phyloP scores from a whole-genome alignment of 495 filamentous ascomycete species.

The Trichoderma gamsii region DNA sequence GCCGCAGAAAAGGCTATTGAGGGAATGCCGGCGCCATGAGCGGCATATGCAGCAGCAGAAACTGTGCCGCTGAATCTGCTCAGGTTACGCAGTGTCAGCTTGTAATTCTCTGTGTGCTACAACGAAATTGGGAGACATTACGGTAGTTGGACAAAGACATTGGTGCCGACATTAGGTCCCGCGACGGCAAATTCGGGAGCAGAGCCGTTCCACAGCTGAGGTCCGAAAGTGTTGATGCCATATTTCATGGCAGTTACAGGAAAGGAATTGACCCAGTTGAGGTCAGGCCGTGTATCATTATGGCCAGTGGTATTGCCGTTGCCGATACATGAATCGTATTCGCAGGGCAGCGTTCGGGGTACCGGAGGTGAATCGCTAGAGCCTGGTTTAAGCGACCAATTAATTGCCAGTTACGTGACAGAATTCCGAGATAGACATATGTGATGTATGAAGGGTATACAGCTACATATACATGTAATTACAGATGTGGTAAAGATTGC shows the following conservation, averaged over 20 bases:
- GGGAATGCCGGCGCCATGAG: constrained; percentile 47
- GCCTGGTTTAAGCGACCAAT: constrained; percentile 30
- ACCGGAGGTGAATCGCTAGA: constrained; percentile 46
- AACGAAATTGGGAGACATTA: too few species aligned
- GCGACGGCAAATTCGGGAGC: constrained; percentile 54
- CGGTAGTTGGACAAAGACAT: constrained; percentile 46
- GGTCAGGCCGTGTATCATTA: constrained; percentile 49
- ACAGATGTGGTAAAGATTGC: background rate
- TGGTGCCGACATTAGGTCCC: constrained; percentile 59
- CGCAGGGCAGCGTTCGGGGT: constrained; percentile 40
- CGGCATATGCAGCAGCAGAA: constrained; percentile 54
- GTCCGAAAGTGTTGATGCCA: constrained; percentile 51
- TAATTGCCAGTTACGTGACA: constrained; percentile 7
- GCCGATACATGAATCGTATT: constrained; percentile 54
- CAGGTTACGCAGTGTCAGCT: too few species aligned
- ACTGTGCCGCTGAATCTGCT: constrained; percentile 53
- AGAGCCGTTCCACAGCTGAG: constrained; percentile 43
- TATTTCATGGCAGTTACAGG: constrained; percentile 59
- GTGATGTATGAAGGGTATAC: too few species aligned
- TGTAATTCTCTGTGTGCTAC: too few species aligned
- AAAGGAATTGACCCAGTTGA: constrained; percentile 67
- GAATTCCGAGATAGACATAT: background rate
- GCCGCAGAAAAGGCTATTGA: constrained; percentile 59
- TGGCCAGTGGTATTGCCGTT: constrained; percentile 45
- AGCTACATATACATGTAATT: background rate